Evolutionary conservation across 2,329 filamentous ascomycete species (phyloP), one percentile per base, ranked within the genome.

Genomic region (Gremmenia infestans): DNA sequence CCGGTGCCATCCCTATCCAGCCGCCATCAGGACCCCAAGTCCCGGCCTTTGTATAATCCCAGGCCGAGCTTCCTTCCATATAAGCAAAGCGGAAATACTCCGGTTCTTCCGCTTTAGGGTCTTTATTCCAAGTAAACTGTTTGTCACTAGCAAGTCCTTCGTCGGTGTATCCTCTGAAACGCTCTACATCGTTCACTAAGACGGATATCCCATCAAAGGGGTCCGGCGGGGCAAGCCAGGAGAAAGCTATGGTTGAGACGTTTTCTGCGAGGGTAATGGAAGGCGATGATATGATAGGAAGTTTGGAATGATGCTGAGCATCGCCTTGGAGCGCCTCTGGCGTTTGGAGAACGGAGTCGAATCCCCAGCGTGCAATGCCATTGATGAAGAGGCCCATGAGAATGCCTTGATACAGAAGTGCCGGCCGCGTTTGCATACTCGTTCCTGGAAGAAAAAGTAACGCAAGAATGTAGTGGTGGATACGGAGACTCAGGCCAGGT

Each of bases 391-490:
- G 80, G 0, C 94, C 94, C 7, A 97, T 76, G 0, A 99, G 78
- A 1, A 99, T 76, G 11, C 94, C 94, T 71, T 97, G 93, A 67
- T 94, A 97, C 2, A 96, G 72, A 8, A 97, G 77, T 0, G 86
- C 87, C 0, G 90, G 88, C 0, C 94, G 83, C 5, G 89, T 97
- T 63, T 96, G 92, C 71, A 97, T 85, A 52, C 84, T 86, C 0
- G 94, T 97, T 0, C 92, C 94, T 0, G 92, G 91, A 5, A 97
- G 81, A 0, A 99, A 80, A 0, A 97, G 77, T 14, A 99, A 81
- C 1, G 87, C 91, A 4, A 97, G 78, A 61, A 97, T 89, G 70
- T 97, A 99, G 71, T 99, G 94, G 69, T 99, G 94, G 55, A 99
- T 91, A 36, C 94, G 86, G 50, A 99, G 79, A 59, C 85, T 88